Conservation (phyloP, 768 basidiomycete genomes). For the Pisolithus tinctorius region DNA sequence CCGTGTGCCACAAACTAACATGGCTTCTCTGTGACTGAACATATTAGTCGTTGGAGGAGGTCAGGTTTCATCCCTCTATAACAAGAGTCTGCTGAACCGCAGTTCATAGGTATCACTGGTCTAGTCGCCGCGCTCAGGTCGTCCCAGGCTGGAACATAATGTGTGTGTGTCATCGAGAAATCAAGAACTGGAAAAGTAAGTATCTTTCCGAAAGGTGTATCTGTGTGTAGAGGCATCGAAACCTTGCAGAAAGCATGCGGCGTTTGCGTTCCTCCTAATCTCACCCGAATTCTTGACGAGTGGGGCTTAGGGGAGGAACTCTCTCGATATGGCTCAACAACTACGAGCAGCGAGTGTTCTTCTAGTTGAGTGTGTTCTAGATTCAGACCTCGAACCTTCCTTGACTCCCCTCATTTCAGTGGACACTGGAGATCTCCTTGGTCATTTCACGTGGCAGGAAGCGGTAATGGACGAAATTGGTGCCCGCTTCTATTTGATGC, state of each 20-base stretch:
- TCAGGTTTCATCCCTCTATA: neutral
- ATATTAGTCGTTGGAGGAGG: neutral
- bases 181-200: slow-evolving; percentile 33
- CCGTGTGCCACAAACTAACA: too few species aligned
- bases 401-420: slow-evolving; percentile 21
- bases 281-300: slow-evolving; percentile 44
- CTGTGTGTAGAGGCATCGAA: neutral
- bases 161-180: slow-evolving; percentile 46
- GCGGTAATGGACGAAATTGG: slow-evolving; percentile 37
- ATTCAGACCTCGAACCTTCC: neutral
- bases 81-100: neutral
- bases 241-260: slow-evolving; percentile 28
- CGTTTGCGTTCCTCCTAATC: slow-evolving; percentile 46
- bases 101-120: neutral
- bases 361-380: slow-evolving; percentile 7
- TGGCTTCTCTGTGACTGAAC: neutral
- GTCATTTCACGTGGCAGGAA: slow-evolving; percentile 38
- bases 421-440: slow-evolving; percentile 27
- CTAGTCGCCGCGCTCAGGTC: neutral
- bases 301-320: slow-evolving; percentile 46
- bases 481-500: slow-evolving; percentile 41
- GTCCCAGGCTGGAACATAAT: neutral
- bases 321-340: slow-evolving; percentile 22
- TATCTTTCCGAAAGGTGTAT: slow-evolving; percentile 2
- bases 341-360: slow-evolving; percentile 9